These are phyloP conservation scores for Omphalotus guepiniiformis DNA, from an alignment of 768 basidiomycete genomes.

Conservation along the genomic window DNA sequence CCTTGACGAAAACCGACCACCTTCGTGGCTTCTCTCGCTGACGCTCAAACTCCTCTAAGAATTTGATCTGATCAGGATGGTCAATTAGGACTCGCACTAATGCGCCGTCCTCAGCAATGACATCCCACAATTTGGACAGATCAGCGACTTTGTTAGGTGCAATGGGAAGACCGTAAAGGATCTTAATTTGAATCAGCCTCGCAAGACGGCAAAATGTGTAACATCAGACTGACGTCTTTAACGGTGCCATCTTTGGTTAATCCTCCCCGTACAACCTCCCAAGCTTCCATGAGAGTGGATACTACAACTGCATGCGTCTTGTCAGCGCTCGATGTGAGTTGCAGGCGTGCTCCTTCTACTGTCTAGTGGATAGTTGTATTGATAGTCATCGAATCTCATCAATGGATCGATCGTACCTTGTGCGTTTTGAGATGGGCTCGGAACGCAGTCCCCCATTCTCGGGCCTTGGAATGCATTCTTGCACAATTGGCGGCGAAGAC, in stretches of 20 bases:
- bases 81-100: constrained; percentile 69
- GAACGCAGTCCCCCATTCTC: constrained; percentile 65
- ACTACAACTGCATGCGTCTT: constrained; percentile 63
- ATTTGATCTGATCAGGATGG: constrained; percentile 65
- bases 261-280: constrained; percentile 64
- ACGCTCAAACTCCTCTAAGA: constrained; percentile 58
- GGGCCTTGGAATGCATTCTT: constrained; percentile 63
- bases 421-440: constrained; percentile 85
- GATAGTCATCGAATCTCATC: not conserved
- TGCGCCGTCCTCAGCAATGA: constrained; percentile 51
- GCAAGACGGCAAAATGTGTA: not conserved
- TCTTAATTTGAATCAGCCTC: constrained; percentile 34
- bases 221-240: constrained; percentile 58
- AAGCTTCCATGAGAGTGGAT: constrained; percentile 82
- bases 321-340: constrained; percentile 52
- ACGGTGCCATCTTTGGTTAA: constrained; percentile 68
- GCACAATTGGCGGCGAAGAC: constrained; percentile 72
- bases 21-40: constrained; percentile 31
- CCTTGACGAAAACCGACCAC: constrained; percentile 81
- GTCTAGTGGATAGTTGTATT: constrained; percentile 42
- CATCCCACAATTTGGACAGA: constrained; percentile 54
- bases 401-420: constrained; percentile 44
- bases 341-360: constrained; percentile 66
- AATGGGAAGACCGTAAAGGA: constrained; percentile 78
- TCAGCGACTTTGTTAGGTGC: constrained; percentile 69